phyloP scores from a whole-genome alignment of 169 alveolate genomes.

The Theileria luwenshuni region DNA sequence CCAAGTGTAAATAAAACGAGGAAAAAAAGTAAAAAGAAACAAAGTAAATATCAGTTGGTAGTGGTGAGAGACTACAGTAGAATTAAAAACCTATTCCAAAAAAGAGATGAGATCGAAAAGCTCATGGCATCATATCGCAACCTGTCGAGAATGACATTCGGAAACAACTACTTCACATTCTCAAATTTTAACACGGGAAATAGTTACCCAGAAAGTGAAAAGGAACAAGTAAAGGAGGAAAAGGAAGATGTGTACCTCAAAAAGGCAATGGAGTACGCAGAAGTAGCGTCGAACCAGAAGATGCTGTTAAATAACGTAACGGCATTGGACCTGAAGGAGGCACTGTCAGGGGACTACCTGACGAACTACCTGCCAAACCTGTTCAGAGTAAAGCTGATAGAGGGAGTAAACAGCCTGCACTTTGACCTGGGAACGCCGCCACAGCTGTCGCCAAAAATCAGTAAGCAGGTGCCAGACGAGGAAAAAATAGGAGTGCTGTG shows the following conservation, averaged over 20 bases:
- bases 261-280: slow-evolving; percentile 56
- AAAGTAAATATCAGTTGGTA: slow-evolving; percentile 2
- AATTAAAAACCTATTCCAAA: slow-evolving; percentile 27
- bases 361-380: slow-evolving; percentile 32
- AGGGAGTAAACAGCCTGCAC: slow-evolving; percentile 39
- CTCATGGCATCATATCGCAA: slow-evolving; percentile 37
- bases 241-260: slow-evolving; percentile 6
- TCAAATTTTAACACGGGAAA: slow-evolving; percentile 4
- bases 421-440: slow-evolving; percentile 69
- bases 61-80: slow-evolving; percentile 25
- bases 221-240: neutral
- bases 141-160: neutral
- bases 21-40: neutral
- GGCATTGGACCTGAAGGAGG: slow-evolving; percentile 46
- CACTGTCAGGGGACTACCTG: slow-evolving; percentile 39
- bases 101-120: slow-evolving; percentile 40
- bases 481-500: slow-evolving; percentile 9
- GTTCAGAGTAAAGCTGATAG: slow-evolving; percentile 43
- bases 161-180: slow-evolving; percentile 15
- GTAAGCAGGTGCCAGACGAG: slow-evolving; percentile 2
- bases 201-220: neutral
- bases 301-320: slow-evolving; percentile 44
- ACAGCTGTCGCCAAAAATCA: slow-evolving; percentile 16
- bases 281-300: slow-evolving; percentile 63
- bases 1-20: neutral